These are phyloP conservation scores for Zygosaccharomyces pseudorouxii DNA, from an alignment of 805 yeast species.

Conservation along the genomic window DNA sequence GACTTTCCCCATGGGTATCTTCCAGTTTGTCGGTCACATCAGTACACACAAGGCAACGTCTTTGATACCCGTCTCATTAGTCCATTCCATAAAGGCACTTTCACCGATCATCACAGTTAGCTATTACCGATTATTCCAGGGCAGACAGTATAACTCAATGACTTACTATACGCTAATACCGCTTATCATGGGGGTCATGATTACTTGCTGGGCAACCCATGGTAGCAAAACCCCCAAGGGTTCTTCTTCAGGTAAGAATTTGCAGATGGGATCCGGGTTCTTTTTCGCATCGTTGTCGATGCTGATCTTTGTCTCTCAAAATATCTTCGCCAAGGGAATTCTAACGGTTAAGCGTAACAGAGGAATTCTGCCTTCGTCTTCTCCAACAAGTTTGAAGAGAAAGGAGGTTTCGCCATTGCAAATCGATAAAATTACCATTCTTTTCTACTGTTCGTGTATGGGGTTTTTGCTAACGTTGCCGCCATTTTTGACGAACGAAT, in stretches of 20 bases:
- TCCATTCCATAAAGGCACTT: conserved; percentile 88
- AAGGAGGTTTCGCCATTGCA: conserved; percentile 31
- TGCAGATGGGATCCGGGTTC: conserved; percentile 32
- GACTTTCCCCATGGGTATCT: conserved; percentile 90
- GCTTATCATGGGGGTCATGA: conserved; percentile 76
- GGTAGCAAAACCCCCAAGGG: conserved; percentile 14
- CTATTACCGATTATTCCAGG: conserved; percentile 62
- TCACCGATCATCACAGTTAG: conserved; percentile 86
- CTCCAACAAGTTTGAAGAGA: conserved; percentile 19
- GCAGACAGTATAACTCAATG: conserved; percentile 49
- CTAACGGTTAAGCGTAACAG: conserved; percentile 45
- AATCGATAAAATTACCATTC: conserved; percentile 64
- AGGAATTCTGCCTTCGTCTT: conserved; percentile 25
- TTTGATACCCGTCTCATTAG: conserved; percentile 87
- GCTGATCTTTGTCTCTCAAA: conserved; percentile 69
- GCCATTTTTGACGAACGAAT: conserved; percentile 56
- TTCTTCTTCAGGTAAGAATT: not conserved
- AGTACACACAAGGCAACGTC: conserved; percentile 90
- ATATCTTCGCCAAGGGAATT: conserved; percentile 72
- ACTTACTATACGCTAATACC: conserved; percentile 82
- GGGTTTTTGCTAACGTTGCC: conserved; percentile 68
- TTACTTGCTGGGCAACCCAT: conserved; percentile 56
- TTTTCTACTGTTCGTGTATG: conserved; percentile 64
- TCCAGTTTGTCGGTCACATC: conserved; percentile 89
- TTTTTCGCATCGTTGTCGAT: conserved; percentile 40